Evolutionary conservation across 805 yeast species (phyloP).

Genomic region (Teunomyces barrocoloradensis): DNA sequence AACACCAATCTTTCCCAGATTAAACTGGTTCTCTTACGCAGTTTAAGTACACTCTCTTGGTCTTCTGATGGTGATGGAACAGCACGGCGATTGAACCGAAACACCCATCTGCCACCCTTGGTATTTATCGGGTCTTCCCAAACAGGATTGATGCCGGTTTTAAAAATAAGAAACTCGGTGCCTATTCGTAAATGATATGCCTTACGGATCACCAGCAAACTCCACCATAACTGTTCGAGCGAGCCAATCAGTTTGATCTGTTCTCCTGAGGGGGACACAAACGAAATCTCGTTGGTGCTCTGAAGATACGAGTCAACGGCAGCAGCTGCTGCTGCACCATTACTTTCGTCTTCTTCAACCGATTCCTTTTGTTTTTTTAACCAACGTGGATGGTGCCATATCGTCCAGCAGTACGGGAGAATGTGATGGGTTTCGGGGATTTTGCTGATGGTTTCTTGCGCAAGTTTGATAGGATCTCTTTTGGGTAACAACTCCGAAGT

Average conservation of each 20-base stretch:
- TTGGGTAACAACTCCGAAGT: conserved; percentile 27
- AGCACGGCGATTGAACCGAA: conserved; percentile 45
- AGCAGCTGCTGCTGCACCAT: conserved; percentile 16
- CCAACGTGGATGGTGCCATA: conserved; percentile 47
- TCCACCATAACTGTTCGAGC: conserved; percentile 53
- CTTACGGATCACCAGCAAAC: conserved; percentile 38
- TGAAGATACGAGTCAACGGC: conserved; percentile 46
- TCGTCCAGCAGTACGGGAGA: conserved; percentile 48
- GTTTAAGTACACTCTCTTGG: conserved; percentile 18
- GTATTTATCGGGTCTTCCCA: conserved; percentile 67
- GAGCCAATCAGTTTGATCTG: conserved; percentile 37
- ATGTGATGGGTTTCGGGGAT: conserved; percentile 34
- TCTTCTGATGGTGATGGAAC: conserved; percentile 6
- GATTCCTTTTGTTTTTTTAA: conserved; percentile 16
- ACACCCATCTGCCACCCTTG: conserved; percentile 63
- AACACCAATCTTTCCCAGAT: conserved; percentile 59
- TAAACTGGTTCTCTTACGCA: conserved; percentile 36
- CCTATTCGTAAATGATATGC: conserved; percentile 42
- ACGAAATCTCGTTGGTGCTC: conserved; percentile 40
- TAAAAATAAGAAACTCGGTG: conserved; percentile 56
- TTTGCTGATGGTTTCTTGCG: conserved; percentile 27
- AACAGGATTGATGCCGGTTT: conserved; percentile 58
- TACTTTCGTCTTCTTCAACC: conserved; percentile 12
- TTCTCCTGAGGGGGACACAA: conserved; percentile 13
- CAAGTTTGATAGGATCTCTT: conserved; percentile 34